Conservation (phyloP, 495 filamentous ascomycete genomes). For the Penicillium subrubescens region DNA sequence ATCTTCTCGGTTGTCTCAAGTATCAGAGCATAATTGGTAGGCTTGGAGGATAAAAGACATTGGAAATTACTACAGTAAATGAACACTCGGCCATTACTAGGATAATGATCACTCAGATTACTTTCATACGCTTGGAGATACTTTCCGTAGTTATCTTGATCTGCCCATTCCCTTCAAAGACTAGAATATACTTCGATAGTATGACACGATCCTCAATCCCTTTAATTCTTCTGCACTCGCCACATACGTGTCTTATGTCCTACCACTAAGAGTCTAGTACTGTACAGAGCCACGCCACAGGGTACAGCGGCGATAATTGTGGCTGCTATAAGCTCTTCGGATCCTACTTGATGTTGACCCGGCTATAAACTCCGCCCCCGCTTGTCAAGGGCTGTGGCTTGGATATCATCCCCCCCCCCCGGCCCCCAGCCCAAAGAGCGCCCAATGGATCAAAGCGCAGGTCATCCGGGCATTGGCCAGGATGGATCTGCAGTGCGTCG, state of each 20-base stretch:
- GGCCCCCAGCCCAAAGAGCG: slow-evolving; percentile 15
- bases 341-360: not conserved
- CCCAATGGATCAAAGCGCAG: slow-evolving; percentile 26
- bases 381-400: not conserved
- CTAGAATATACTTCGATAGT: not conserved
- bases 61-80: not conserved
- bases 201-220: not conserved
- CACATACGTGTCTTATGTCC: not conserved
- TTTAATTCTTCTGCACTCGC: not conserved
- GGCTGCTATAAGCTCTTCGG: not conserved
- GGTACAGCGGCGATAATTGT: not conserved
- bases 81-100: not conserved
- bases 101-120: not conserved
- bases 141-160: not conserved
- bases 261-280: no score
- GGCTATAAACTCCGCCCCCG: not conserved
- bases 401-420: not conserved
- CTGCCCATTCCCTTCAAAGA: not conserved
- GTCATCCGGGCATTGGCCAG: slow-evolving; percentile 21
- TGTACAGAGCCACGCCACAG: no score
- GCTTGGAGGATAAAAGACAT: not conserved
- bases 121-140: not conserved
- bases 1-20: not conserved
- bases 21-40: not conserved
- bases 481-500: slow-evolving; percentile 22